Conservation (phyloP, 108 stramenopile species). For the Seminavis robusta region DNA sequence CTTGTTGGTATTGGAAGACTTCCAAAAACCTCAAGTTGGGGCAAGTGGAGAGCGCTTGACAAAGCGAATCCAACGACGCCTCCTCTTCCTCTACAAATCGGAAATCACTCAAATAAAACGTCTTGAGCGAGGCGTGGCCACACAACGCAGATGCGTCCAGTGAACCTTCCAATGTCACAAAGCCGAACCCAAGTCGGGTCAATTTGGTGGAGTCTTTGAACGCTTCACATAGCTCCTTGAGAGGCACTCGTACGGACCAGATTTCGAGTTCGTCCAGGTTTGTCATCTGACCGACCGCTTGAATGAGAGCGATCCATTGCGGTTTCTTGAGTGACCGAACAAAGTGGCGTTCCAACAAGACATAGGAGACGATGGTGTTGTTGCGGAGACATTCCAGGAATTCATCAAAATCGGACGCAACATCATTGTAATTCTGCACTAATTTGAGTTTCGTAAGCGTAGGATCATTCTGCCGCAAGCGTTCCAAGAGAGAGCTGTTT, state of each 20-base stretch:
- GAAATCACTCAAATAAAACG: neutral
- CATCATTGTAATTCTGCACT: too few species aligned
- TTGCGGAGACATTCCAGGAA: neutral
- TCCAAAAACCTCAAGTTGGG: neutral
- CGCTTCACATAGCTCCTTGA: neutral
- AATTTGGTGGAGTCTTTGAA: neutral
- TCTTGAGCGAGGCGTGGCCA: neutral
- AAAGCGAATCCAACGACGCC: neutral
- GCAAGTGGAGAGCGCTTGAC: neutral
- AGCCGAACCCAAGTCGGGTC: neutral
- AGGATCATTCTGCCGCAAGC: too few species aligned
- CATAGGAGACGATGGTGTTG: neutral
- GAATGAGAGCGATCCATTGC: neutral
- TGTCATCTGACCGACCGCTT: neutral
- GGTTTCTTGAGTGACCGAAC: neutral
- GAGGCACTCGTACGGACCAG: neutral
- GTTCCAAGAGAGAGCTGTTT: too few species aligned
- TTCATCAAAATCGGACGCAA: neutral
- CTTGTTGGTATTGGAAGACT: neutral
- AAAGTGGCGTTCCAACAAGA: neutral
- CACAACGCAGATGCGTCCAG: too few species aligned
- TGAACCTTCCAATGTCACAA: neutral
- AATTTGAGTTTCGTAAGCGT: too few species aligned
- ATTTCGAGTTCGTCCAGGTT: constrained; percentile 3
- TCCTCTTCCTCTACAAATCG: neutral